Percentiles rank a stretch among this genome's conserved stretches.
Conservation (phyloP, 2,329 filamentous ascomycete species). For the Fusarium illudens region DNA sequence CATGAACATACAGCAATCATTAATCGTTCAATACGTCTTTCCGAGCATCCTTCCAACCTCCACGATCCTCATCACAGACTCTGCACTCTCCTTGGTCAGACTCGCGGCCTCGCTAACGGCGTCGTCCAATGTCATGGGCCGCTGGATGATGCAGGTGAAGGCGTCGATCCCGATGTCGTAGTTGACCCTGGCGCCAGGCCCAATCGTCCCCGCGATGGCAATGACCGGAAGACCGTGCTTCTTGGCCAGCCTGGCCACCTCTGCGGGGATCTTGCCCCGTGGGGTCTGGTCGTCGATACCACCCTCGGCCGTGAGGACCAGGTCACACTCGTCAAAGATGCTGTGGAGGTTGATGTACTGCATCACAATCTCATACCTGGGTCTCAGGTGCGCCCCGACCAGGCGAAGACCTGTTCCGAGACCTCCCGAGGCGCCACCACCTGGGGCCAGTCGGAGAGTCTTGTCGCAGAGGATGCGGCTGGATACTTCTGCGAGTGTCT, state of each 20-base stretch:
- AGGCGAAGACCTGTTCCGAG: constrained; percentile 60
- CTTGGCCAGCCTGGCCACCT: constrained; percentile 59
- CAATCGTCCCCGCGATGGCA: constrained; percentile 50
- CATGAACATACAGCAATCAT: constrained; percentile 3
- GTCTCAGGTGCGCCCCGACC: constrained; percentile 55
- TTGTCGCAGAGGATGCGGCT: constrained; percentile 46
- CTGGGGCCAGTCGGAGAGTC: constrained; percentile 50
- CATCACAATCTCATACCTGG: constrained; percentile 59
- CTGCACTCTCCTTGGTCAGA: constrained; percentile 46
- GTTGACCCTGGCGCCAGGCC: constrained; percentile 45
- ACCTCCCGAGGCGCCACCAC: constrained; percentile 61
- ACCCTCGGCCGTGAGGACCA: constrained; percentile 63
- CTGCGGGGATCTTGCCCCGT: constrained; percentile 61
- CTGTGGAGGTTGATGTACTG: constrained; percentile 59
- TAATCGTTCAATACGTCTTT: constrained; percentile 4
- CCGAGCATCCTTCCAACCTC: constrained; percentile 44
- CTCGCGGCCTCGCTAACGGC: constrained; percentile 44
- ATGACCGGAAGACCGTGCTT: constrained; percentile 55
- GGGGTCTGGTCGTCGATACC: constrained; percentile 61
- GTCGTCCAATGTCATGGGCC: constrained; percentile 45
- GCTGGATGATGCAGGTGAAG: constrained; percentile 46
- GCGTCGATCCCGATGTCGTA: constrained; percentile 48
- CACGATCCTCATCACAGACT: constrained; percentile 47
- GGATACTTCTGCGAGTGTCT: constrained; percentile 51
- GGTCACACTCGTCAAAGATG: constrained; percentile 57